phyloP scores from a whole-genome alignment of 225 moss, liverwort and hornwort genomes.

The Pseudisothecium myosuroides region DNA sequence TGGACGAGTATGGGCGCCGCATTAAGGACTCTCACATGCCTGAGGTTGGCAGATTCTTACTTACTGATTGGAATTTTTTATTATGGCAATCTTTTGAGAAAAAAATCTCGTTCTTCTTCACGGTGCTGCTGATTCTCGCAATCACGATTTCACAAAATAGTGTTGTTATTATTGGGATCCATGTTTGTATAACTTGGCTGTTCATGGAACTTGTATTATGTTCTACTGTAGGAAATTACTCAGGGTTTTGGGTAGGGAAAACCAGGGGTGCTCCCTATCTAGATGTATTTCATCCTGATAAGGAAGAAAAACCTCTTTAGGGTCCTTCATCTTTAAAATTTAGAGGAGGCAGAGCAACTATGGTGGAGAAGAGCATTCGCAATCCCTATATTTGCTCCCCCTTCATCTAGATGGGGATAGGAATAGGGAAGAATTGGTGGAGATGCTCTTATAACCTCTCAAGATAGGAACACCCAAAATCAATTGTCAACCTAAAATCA shows the following conservation, averaged over 20 bases:
- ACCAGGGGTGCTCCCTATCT: not conserved
- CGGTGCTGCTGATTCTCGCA: not conserved
- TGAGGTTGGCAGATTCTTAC: conserved; percentile 45
- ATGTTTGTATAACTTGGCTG: not conserved
- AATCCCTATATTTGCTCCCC: not conserved
- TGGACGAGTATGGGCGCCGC: conserved; percentile 67
- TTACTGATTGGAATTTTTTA: not conserved
- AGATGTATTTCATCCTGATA: rapidly evolving
- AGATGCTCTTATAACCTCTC: not conserved
- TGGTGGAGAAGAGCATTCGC: not conserved
- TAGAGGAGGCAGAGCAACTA: not conserved
- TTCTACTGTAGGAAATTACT: not conserved
- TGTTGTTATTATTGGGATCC: not conserved
- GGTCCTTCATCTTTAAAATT: not conserved
- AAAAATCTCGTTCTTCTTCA: not conserved
- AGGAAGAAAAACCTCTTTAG: not conserved
- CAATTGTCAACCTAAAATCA: not conserved
- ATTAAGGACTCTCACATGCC: conserved; percentile 39
- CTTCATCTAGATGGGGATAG: not conserved
- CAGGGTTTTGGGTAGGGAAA: not conserved
- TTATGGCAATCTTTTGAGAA: not conserved
- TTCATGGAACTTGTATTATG: not conserved
- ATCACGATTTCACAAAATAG: not conserved
- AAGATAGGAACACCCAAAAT: not conserved
- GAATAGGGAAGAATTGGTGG: not conserved